Evolutionary conservation across 768 basidiomycete genomes (phyloP).

Genomic region (Xanthoconium stramineum): DNA sequence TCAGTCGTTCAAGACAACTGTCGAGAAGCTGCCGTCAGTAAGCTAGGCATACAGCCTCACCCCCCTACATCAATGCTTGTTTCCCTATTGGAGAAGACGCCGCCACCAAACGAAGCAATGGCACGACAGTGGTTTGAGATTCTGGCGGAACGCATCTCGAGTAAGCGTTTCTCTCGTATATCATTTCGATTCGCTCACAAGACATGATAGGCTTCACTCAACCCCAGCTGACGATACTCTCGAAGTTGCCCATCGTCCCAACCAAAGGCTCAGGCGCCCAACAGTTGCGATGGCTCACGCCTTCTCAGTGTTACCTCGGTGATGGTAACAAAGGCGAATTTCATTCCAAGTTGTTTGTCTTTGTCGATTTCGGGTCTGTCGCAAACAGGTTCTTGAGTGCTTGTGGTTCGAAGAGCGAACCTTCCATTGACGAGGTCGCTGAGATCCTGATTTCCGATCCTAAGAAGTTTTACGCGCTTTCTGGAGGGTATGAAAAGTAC

Average conservation of each 20-base stretch:
- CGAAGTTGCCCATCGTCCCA: slow-evolving; percentile 66
- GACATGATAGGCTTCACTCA: slow-evolving; percentile 51
- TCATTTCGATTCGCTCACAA: slow-evolving; percentile 1
- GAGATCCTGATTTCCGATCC: slow-evolving; percentile 68
- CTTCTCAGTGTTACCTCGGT: slow-evolving; percentile 69
- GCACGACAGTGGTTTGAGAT: slow-evolving; percentile 69
- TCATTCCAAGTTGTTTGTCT: slow-evolving; percentile 80
- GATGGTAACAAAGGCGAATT: slow-evolving; percentile 51
- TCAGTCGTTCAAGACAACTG: slow-evolving; percentile 55
- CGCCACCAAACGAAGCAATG: slow-evolving; percentile 49
- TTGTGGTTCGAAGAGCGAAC: slow-evolving; percentile 85
- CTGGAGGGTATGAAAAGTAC: slow-evolving; percentile 68
- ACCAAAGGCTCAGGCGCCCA: slow-evolving; percentile 34
- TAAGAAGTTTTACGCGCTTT: slow-evolving; percentile 63
- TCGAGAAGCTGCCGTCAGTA: slow-evolving; percentile 50
- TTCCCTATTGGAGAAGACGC: slow-evolving; percentile 52
- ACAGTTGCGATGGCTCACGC: slow-evolving; percentile 47
- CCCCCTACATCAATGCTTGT: slow-evolving; percentile 65
- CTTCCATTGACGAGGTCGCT: slow-evolving; percentile 80
- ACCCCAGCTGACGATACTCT: slow-evolving; percentile 54
- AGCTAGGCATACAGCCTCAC: slow-evolving; percentile 67
- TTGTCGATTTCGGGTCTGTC: slow-evolving; percentile 80
- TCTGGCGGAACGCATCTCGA: slow-evolving; percentile 58
- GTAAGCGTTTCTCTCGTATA: slow-evolving; percentile 35
- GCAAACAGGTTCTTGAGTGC: slow-evolving; percentile 84